Evolutionary conservation across 2,329 filamentous ascomycete genomes (phyloP).

Genomic region (Geosmithia flava): DNA sequence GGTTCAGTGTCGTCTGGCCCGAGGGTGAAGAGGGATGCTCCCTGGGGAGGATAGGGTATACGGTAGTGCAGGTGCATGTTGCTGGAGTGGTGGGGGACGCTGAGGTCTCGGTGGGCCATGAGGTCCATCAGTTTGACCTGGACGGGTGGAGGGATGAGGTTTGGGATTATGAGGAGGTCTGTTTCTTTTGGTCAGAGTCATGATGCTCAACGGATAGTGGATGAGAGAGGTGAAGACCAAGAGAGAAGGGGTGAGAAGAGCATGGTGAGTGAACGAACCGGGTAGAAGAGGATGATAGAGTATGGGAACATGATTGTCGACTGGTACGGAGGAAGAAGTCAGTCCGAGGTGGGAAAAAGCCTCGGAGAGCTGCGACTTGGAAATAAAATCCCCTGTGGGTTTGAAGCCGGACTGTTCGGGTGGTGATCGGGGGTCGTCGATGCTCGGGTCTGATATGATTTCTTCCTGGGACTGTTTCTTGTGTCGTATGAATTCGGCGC

Average conservation of each 20-base stretch:
- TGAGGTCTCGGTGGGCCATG: slow-evolving; percentile 67
- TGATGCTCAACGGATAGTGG: too few species aligned
- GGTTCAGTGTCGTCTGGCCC: slow-evolving; percentile 17
- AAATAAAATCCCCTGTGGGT: slow-evolving; percentile 25
- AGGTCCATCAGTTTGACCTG: slow-evolving; percentile 61
- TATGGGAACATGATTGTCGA: slow-evolving; percentile 30
- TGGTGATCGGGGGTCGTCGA: slow-evolving; percentile 38
- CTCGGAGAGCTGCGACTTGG: slow-evolving; percentile 24
- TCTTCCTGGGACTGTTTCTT: slow-evolving; percentile 44
- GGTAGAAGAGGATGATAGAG: slow-evolving; percentile 56
- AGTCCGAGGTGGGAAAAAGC: slow-evolving; percentile 29
- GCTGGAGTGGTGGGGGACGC: slow-evolving; percentile 63
- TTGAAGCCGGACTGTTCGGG: slow-evolving; percentile 30
- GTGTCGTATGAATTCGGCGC: slow-evolving; percentile 62
- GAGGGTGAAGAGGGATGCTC: slow-evolving; percentile 42
- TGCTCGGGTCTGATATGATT: slow-evolving; percentile 38
- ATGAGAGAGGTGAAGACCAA: too few species aligned
- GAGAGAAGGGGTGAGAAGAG: slow-evolving; percentile 2
- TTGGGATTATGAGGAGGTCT: slow-evolving; percentile 73
- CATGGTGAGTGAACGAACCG: slow-evolving; percentile 33
- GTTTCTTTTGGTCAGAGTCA: too few species aligned
- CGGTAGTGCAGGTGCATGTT: slow-evolving; percentile 82
- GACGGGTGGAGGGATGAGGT: slow-evolving; percentile 54
- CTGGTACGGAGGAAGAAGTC: slow-evolving; percentile 16
- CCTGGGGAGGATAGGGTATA: slow-evolving; percentile 41